Base-by-base conservation (phyloP, 768 basidiomycete genomes). In the Mycena metata region DNA sequence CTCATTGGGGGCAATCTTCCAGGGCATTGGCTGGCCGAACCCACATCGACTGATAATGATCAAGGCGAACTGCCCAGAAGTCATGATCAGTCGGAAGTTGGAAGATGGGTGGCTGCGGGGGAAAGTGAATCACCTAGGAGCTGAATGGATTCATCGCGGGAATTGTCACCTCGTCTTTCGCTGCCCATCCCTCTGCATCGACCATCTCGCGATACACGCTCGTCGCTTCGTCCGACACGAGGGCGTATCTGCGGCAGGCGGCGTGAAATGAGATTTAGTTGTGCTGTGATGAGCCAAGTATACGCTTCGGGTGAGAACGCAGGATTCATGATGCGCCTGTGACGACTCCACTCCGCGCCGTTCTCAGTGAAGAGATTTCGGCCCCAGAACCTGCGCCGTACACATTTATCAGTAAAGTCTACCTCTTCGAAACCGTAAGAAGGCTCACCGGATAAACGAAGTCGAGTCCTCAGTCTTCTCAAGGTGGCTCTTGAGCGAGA, bases 331-430 rank as follows among this genome's bases (percentile, higher is more conserved):
- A 64, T 57, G 5, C 63, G 54, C n/a, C 63, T 19, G 26, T 64
- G 63, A 19, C 63, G 63, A 50, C 63, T 64, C 63, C 63, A 64
- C 33, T 57, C 55, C 4, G 55, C 3, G 6, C 63, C 63, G 42
- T 64, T 57, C 19, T 56, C 63, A 5, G 63, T 57, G 35, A 64
- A 56, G 16, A 64, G 13, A 24, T 64, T 64, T 15, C 39, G 5
- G 5, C 63, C 55, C 54, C 55, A 64, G 7, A 50, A 24, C 11
- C 63, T 64, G 33, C 6, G n/a, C 16, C 15, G 42, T 8, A 45
- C 33, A 30, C 30, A 30, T 30, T 30, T 30, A 16, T 26, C 30
- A 17, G 10, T 21, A 55, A 35, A 11, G 19, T 21, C 19, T 7
- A 26, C 16, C 19, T 9, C 12, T 24, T 30, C 30, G 7, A 12